phyloP scores from a whole-genome alignment of 2,329 filamentous ascomycete species.

The Alternaria rosae region DNA sequence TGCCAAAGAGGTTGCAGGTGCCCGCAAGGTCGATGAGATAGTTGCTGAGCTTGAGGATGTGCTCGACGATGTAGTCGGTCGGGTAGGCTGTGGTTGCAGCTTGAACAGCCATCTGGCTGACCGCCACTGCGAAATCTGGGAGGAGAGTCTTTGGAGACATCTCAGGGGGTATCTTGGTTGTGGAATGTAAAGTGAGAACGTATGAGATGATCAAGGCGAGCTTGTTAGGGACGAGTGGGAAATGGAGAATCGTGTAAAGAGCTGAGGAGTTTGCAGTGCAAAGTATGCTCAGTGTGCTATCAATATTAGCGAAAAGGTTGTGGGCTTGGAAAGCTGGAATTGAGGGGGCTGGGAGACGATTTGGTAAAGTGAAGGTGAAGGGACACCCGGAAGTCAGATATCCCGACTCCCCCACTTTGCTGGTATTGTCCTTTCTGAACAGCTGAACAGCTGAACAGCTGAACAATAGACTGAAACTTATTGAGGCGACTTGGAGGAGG shows the following conservation, averaged over 20 bases:
- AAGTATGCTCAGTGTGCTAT: not conserved
- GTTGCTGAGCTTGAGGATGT: slow-evolving; percentile 24
- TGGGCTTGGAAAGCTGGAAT: slow-evolving; percentile 4
- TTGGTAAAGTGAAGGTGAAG: slow-evolving; percentile 23
- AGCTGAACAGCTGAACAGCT: not conserved
- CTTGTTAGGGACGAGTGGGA: not conserved
- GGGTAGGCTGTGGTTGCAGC: slow-evolving; percentile 9
- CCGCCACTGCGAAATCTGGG: slow-evolving; percentile 20
- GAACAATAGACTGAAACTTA: slow-evolving; percentile 1
- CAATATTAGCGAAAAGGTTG: not conserved
- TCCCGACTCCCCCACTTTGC: slow-evolving; percentile 9
- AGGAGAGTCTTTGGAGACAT: slow-evolving; percentile 17
- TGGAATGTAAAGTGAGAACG: not conserved
- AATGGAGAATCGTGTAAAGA: not conserved
- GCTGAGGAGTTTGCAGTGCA: not conserved
- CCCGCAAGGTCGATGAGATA: slow-evolving; percentile 21
- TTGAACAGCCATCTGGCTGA: slow-evolving; percentile 24
- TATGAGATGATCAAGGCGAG: not conserved
- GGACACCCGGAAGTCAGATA: slow-evolving; percentile 8
- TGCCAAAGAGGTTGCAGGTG: slow-evolving; percentile 19
- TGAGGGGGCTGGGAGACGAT: slow-evolving; percentile 15
- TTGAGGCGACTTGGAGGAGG: not conserved
- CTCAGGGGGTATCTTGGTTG: not conserved
- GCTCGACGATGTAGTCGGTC: slow-evolving; percentile 25
- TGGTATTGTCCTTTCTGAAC: slow-evolving; percentile 16